Evolutionary conservation across 169 alveolate genomes (phyloP).

Genomic region (Plasmodium inui): DNA sequence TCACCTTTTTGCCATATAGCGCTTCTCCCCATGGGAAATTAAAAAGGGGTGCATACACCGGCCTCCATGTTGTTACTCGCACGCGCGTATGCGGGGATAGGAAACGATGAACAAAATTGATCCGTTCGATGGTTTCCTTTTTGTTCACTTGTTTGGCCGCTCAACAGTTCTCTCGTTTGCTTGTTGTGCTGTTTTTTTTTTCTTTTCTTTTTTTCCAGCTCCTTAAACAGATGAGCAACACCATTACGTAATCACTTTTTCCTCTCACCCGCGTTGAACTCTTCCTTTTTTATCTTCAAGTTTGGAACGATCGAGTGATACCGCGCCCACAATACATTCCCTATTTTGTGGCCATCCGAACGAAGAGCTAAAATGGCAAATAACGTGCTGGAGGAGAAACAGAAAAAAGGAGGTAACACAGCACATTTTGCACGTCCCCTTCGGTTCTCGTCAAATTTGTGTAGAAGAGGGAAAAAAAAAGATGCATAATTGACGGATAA

Average conservation of each 20-base stretch:
- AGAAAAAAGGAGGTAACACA: constrained; percentile 12
- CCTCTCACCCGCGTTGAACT: neutral
- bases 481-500: neutral
- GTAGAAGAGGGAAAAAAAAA: neutral
- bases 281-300: neutral
- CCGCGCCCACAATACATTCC: neutral
- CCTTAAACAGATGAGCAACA: neutral
- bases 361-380: neutral
- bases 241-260: neutral
- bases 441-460: neutral
- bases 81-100: neutral
- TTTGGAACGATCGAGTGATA: neutral
- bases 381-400: neutral
- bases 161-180: neutral
- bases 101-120: neutral
- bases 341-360: neutral
- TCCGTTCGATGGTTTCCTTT: neutral
- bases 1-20: neutral
- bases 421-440: neutral
- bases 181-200: neutral
- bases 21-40: neutral
- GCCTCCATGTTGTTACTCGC: neutral
- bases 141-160: neutral
- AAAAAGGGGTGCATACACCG: constrained; percentile 9
- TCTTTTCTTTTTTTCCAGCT: neutral